phyloP scores from a whole-genome alignment of 176 grass and related monocot genomes.

The Stipa capillata region DNA sequence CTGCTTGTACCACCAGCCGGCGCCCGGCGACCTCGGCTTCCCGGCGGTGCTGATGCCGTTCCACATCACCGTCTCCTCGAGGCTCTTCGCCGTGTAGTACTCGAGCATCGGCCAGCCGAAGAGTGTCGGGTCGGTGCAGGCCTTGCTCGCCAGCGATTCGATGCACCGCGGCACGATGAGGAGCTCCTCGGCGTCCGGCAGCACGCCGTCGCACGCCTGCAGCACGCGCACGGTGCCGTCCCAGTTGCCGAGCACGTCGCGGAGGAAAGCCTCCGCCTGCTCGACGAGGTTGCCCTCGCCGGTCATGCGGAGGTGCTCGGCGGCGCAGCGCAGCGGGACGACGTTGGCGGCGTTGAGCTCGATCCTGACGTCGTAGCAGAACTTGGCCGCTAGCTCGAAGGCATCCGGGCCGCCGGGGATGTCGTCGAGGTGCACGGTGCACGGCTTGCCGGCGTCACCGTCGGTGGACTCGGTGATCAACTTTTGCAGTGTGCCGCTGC shows the following conservation, averaged over 20 bases:
- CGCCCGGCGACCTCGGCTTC: conserved; percentile 29
- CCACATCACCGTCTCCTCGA: conserved; percentile 47
- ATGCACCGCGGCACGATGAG: conserved; percentile 53
- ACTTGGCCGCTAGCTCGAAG: conserved; percentile 56
- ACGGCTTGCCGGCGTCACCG: not conserved
- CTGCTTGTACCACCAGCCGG: conserved; percentile 80
- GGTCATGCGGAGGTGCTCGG: conserved; percentile 60
- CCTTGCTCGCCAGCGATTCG: conserved; percentile 61
- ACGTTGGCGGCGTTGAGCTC: conserved; percentile 64
- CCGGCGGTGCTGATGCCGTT: conserved; percentile 39
- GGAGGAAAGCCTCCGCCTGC: conserved; percentile 51
- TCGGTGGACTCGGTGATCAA: conserved; percentile 32
- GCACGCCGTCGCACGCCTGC: conserved; percentile 44
- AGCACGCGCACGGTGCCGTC: conserved; percentile 38
- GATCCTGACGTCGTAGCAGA: conserved; percentile 64
- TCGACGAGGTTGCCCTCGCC: conserved; percentile 60
- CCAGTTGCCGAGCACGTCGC: conserved; percentile 49
- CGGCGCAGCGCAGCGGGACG: conserved; percentile 48
- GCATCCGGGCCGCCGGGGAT: conserved; percentile 47
- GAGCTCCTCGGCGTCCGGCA: conserved; percentile 55
- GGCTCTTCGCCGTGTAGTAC: conserved; percentile 25
- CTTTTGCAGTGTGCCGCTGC: conserved; percentile 50
- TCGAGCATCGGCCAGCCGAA: conserved; percentile 65
- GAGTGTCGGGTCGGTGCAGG: conserved; percentile 53
- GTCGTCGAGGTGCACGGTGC: conserved; percentile 43